Evolutionary conservation across 345 rosid genomes (phyloP).

Genomic region (Aurinia saxatilis): DNA sequence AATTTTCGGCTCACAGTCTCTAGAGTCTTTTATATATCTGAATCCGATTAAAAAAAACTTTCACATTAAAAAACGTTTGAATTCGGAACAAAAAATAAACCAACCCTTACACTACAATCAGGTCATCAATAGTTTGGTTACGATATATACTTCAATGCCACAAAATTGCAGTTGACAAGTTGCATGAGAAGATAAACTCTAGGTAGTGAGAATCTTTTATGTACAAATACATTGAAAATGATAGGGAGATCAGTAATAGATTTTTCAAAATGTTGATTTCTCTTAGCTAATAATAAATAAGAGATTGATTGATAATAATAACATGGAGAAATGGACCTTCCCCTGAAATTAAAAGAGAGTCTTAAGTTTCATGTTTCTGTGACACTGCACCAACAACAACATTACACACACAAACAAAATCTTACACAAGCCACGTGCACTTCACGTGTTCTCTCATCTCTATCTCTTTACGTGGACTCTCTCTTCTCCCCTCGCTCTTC

Average conservation of each 20-base stretch:
- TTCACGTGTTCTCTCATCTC: conserved; percentile 19
- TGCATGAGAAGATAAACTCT: not conserved
- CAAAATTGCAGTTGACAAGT: not conserved
- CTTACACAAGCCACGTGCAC: conserved; percentile 29
- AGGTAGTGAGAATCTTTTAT: not conserved
- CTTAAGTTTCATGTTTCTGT: conserved; percentile 27
- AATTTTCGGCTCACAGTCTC: too few relatives aligned
- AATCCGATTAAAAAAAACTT: too few relatives aligned
- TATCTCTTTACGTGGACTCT: conserved; percentile 16
- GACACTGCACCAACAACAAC: conserved; percentile 28
- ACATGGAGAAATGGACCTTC: conserved; percentile 30
- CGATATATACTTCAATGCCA: not conserved
- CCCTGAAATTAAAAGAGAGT: conserved; percentile 25
- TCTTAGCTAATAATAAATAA: not conserved
- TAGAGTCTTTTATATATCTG: too few relatives aligned
- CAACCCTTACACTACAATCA: too few relatives aligned
- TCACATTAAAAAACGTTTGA: too few relatives aligned
- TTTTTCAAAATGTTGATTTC: not conserved
- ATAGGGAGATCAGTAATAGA: not conserved
- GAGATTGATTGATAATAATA: not conserved
- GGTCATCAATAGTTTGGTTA: too few relatives aligned
- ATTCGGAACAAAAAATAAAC: too few relatives aligned
- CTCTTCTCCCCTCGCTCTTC: conserved; percentile 18
- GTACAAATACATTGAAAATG: conserved; percentile 1
- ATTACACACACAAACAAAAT: conserved; percentile 24